These are phyloP conservation scores for Diaporthe ampelina DNA, from an alignment of 2,329 filamentous ascomycete species.

Conservation along the genomic window DNA sequence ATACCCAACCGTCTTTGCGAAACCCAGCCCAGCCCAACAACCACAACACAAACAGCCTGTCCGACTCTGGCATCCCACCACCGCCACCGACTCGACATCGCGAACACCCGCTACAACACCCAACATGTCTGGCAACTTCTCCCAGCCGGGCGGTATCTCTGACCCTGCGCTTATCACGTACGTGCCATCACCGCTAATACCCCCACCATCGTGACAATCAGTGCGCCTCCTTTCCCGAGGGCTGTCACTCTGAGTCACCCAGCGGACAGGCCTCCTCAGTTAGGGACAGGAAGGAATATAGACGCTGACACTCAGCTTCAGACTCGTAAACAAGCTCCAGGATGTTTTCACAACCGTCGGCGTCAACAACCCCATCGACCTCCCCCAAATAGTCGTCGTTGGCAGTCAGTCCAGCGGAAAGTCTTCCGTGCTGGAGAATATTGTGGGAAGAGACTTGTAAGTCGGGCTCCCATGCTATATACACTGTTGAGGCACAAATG, in stretches of 20 bases:
- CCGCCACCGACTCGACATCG: conserved; percentile 25
- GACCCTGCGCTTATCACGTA: conserved; percentile 77
- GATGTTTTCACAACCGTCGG: conserved; percentile 99
- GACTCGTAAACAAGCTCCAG: conserved; percentile 97
- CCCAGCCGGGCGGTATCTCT: conserved; percentile 69
- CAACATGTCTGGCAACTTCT: conserved; percentile 41
- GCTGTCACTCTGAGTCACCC: neutral
- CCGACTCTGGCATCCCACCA: conserved; percentile 28
- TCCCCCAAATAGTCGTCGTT: conserved; percentile 98
- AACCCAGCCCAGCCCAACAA: conserved; percentile 27
- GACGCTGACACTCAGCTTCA: conserved; percentile 52
- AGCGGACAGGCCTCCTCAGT: neutral
- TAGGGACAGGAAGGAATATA: neutral
- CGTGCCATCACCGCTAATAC: conserved; percentile 46
- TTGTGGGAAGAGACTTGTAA: conserved; percentile 98
- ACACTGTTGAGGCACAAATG: conserved; percentile 24
- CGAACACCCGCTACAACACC: neutral
- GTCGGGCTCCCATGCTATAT: conserved; percentile 53
- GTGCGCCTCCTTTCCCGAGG: conserved; percentile 12
- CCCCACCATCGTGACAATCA: conserved; percentile 25
- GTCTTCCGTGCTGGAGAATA: conserved; percentile 98
- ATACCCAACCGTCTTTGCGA: conserved; percentile 29
- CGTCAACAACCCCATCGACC: conserved; percentile 98
- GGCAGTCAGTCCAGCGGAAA: conserved; percentile 99
- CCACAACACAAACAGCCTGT: neutral